A percentile compares a stretch with the other conserved stretches of the same genome.
Conservation (phyloP, 345 rosid genomes). For the Mallotus nudiflorus region DNA sequence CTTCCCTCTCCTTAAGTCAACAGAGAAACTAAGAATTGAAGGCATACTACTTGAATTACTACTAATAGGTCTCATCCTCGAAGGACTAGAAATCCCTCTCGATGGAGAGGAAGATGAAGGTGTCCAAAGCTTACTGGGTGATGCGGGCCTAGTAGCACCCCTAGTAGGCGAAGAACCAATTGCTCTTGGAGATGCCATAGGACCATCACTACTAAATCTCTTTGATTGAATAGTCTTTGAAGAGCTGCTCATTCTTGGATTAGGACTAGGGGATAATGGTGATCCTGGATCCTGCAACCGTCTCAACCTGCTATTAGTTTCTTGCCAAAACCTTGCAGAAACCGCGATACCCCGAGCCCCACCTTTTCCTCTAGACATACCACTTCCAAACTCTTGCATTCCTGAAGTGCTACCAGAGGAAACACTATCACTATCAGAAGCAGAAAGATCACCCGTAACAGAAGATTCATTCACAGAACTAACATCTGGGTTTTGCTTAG, state of each 20-base stretch:
- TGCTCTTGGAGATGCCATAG: conserved; percentile 56
- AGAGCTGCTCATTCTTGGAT: conserved; percentile 49
- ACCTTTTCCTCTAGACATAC: conserved; percentile 41
- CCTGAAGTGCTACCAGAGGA: conserved; percentile 78
- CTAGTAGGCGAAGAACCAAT: conserved; percentile 57
- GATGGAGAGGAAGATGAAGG: conserved; percentile 51
- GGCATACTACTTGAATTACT: conserved; percentile 48
- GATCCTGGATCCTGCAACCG: conserved; percentile 86
- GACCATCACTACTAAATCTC: conserved; percentile 61
- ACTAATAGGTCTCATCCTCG: conserved; percentile 51
- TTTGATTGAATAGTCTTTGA: conserved; percentile 63
- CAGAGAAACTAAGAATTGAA: conserved; percentile 85
- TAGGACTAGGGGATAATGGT: conserved; percentile 60
- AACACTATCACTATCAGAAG: conserved; percentile 76
- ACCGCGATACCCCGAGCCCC: conserved; percentile 44
- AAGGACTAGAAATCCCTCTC: conserved; percentile 74
- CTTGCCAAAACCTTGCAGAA: conserved; percentile 94
- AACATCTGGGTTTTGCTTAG: conserved; percentile 42
- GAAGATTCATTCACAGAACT: conserved; percentile 48
- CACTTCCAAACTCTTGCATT: conserved; percentile 46
- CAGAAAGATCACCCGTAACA: conserved; percentile 53
- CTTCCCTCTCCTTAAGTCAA: conserved; percentile 83
- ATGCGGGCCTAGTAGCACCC: conserved; percentile 63
- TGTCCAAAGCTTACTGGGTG: conserved; percentile 81
- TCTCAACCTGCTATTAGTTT: conserved; percentile 84